Evolutionary conservation across 306 rosid species (phyloP).

Genomic region (Erythrophleum fordii): DNA sequence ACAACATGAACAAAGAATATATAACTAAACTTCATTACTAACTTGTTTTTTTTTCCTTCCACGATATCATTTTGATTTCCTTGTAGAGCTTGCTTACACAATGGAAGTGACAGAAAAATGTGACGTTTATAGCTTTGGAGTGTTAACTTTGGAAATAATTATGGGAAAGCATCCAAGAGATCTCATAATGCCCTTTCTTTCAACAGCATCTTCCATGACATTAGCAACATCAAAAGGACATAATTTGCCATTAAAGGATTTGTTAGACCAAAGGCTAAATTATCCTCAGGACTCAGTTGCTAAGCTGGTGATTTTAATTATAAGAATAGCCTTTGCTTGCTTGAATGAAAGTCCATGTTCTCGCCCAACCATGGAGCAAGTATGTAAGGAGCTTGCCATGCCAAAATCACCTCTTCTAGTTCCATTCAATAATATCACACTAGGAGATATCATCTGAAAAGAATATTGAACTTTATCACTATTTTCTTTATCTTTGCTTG

Average conservation of each 20-base stretch:
- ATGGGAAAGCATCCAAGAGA: conserved; percentile 46
- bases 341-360: conserved; percentile 25
- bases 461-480: not conserved
- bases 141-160: conserved; percentile 40
- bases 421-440: conserved; percentile 1
- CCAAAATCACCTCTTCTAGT: not conserved
- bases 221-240: not conserved
- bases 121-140: conserved; percentile 38
- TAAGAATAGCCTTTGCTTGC: conserved; percentile 30
- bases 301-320: conserved; percentile 26
- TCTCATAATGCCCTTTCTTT: conserved; percentile 26
- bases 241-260: conserved; percentile 24
- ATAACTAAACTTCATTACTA: not conserved
- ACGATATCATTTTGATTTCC: not conserved
- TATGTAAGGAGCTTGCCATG: conserved; percentile 28
- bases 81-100: conserved; percentile 30
- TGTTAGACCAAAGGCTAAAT: conserved; percentile 35
- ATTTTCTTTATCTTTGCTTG: not conserved
- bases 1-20: no score
- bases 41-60: not conserved
- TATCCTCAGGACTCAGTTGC: conserved; percentile 9
- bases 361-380: conserved; percentile 42
- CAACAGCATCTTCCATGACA: not conserved
- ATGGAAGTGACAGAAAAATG: conserved; percentile 22
- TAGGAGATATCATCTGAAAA: conserved; percentile 24